Percentiles rank a stretch among this genome's conserved stretches.
These are phyloP conservation scores for Saururus chinensis DNA, from an alignment of 164 flowering plant species.

Conservation along the genomic window DNA sequence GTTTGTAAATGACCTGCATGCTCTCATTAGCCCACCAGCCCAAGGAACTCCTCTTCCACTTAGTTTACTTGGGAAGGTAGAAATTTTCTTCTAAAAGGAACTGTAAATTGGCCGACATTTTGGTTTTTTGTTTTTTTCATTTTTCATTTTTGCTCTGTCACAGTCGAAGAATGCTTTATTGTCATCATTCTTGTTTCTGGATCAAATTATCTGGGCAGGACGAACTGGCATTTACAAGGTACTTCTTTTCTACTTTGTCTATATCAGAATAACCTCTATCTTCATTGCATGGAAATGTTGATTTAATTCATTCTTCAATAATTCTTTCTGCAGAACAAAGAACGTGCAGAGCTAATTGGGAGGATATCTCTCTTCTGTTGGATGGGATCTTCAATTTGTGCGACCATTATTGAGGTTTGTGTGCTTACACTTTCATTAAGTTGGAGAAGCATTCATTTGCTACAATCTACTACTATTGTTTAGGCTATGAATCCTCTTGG, in stretches of 20 bases:
- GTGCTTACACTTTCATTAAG: not conserved
- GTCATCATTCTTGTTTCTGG: conserved; percentile 91
- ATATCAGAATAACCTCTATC: not conserved
- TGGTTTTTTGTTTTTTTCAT: not conserved
- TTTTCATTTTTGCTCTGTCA: conserved; percentile 7
- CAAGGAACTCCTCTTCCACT: conserved; percentile 93
- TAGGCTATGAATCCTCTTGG: no score
- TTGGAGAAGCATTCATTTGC: no score
- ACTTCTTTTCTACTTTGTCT: not conserved
- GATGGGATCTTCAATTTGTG: conserved; percentile 82
- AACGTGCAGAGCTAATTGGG: conserved; percentile 71
- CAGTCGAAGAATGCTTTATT: conserved; percentile 94
- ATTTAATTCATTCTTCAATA: not conserved
- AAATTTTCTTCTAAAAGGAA: not conserved
- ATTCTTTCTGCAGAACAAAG: conserved; percentile 54
- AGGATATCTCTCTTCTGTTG: conserved; percentile 91
- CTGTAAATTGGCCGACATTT: not conserved
- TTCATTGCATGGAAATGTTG: not conserved
- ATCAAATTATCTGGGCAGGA: conserved; percentile 97
- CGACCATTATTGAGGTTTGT: conserved; percentile 73
- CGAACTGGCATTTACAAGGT: conserved; percentile 88
- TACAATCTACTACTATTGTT: no score
- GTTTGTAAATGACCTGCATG: conserved; percentile 97
- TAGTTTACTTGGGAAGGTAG: conserved; percentile 88
- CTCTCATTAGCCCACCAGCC: conserved; percentile 78